A percentile compares a stretch with the other conserved stretches of the same genome.
Evolutionary conservation across 305 asterid species (phyloP).

Genomic region (Solanum hybrid): DNA sequence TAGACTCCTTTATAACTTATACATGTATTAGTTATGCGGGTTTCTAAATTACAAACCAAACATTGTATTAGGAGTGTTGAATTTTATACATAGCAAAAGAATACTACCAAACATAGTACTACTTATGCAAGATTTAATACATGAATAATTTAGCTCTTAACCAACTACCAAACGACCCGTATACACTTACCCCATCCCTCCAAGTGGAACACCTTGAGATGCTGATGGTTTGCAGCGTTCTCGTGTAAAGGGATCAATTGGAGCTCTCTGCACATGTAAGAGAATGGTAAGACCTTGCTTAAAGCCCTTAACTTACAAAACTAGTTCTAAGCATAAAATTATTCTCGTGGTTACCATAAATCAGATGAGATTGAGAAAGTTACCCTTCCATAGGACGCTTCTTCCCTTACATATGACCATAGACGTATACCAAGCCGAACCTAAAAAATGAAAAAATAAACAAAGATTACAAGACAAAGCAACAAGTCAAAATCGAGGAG

Average conservation of each 20-base stretch:
- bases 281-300: neutral
- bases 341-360: neutral
- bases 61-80: neutral
- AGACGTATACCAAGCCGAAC: conserved; percentile 88
- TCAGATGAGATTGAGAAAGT: conserved; percentile 8
- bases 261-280: conserved; percentile 70
- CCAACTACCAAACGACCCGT: neutral
- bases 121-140: neutral
- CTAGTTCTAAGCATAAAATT: neutral
- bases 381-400: conserved; percentile 99
- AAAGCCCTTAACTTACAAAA: neutral
- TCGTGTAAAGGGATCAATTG: conserved; percentile 88
- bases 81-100: neutral
- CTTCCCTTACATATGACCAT: conserved; percentile 90
- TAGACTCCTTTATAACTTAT: neutral
- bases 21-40: neutral
- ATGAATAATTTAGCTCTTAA: neutral
- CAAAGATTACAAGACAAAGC: neutral
- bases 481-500: conserved; percentile 7
- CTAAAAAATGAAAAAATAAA: conserved; percentile 26
- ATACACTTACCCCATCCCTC: conserved; percentile 96
- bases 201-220: conserved; percentile 96
- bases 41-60: neutral
- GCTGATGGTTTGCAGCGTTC: conserved; percentile 93
- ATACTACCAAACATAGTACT: neutral